phyloP scores from a whole-genome alignment of 345 rosid genomes.

The Syzygium jambos region DNA sequence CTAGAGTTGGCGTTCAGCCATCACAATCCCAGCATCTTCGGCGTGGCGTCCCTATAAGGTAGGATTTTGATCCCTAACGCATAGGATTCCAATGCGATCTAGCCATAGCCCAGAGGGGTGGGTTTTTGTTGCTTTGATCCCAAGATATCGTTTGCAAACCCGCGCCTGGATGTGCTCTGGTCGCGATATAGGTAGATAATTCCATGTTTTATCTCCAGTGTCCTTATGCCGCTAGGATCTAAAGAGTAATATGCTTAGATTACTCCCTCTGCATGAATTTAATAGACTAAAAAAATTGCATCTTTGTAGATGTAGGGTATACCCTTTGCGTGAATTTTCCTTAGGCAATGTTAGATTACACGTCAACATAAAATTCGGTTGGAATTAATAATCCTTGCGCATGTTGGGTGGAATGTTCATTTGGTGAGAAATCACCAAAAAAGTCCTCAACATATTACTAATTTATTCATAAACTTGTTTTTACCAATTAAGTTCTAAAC shows the following conservation, averaged over 20 bases:
- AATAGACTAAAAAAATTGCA: background rate
- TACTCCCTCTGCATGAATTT: background rate
- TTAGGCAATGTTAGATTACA: background rate
- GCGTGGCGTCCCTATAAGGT: background rate
- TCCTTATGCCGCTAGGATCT: background rate
- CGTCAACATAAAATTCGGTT: no score
- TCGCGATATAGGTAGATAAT: background rate
- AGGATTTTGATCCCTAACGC: background rate
- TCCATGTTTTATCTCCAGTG: background rate
- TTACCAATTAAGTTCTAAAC: no score
- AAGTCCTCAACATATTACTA: no score
- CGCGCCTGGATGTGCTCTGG: background rate
- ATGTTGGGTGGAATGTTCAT: no score
- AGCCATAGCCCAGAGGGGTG: background rate
- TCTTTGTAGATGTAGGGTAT: background rate
- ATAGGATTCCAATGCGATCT: background rate
- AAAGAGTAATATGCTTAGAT: background rate
- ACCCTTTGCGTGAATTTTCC: background rate
- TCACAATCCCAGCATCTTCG: background rate
- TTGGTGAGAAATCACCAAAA: no score
- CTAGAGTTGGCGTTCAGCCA: background rate
- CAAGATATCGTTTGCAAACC: background rate
- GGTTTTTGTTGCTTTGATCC: background rate
- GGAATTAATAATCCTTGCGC: no score
- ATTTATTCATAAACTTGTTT: no score